Base-by-base conservation (phyloP, 2,329 filamentous ascomycete species). In the Alternaria burnsii region DNA sequence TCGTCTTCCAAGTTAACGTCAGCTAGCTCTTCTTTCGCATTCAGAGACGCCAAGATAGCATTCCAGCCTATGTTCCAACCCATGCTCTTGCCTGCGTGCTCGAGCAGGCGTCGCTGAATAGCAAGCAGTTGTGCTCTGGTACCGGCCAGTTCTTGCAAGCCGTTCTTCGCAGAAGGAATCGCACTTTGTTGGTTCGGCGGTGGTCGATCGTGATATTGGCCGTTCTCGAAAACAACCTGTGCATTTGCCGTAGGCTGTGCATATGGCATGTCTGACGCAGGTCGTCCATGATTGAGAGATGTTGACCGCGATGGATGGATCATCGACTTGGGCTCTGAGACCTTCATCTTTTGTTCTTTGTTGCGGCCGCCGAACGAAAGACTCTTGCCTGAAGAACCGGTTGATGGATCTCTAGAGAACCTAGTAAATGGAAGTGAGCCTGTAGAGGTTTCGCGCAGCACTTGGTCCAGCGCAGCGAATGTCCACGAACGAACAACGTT, bases 51-150 rank as follows among this genome's bases (percentile, higher is more conserved):
- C n/a, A 76, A 66, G 14, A 79, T 63, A 12, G 78, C 74, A 8
- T 83, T 82, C 93, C 92, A 96, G 0, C 90, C 92, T 64, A 92
- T 87, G 52, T 83, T 86, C 94, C 93, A 97, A 4, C 87, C 88
- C 22, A 87, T 83, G 59, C 87, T 86, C 71, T 87, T 88, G 2
- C 92, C 94, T 47, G 93, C 80, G 50, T 89, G 86, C 70, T 94
- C 90, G 0, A 98, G 82, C 5, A 95, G 86, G 63, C 91, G 92
- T 56, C 94, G 86, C 9, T 93, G 94, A 41, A 97, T 81, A 57
- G 92, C 82, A 62, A 93, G 90, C 3, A 98, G 84, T 71, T 97
- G 93, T 6, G 92, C 94, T 70, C 94, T 86, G 61, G 89, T 88
- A 44, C 92, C 91, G 36, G 94, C 92, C 24, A 98, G 82, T 55